phyloP scores from a whole-genome alignment of 805 yeast species.

The Spathaspora hagerdaliae region DNA sequence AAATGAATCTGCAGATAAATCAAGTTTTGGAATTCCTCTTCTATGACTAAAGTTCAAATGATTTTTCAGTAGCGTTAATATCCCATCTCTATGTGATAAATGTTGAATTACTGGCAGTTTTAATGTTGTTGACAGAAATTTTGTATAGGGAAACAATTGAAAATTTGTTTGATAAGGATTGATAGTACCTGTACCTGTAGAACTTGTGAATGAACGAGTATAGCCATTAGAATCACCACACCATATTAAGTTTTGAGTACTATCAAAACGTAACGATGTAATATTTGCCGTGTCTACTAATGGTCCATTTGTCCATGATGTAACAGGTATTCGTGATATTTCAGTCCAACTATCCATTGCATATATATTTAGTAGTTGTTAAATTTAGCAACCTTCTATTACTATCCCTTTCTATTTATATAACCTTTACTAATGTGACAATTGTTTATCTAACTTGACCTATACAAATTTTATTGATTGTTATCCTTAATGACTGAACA shows the following conservation, averaged over 20 bases:
- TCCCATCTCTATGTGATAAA: slow-evolving; percentile 28
- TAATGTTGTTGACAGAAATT: slow-evolving; percentile 14
- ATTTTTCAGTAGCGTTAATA: slow-evolving; percentile 28
- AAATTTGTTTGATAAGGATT: slow-evolving; percentile 15
- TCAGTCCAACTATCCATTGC: slow-evolving; percentile 52
- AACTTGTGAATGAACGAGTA: slow-evolving; percentile 26
- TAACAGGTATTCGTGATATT: slow-evolving; percentile 20
- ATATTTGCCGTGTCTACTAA: slow-evolving; percentile 9
- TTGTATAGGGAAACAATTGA: slow-evolving; percentile 33
- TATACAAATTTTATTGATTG: no score
- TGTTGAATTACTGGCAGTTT: slow-evolving; percentile 23
- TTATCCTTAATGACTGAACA: no score
- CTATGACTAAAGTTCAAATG: slow-evolving; percentile 31
- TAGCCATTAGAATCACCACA: slow-evolving; percentile 66
- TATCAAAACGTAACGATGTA: slow-evolving; percentile 52
- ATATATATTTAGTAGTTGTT: neutral
- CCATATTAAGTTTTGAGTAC: slow-evolving; percentile 77
- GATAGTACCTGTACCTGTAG: slow-evolving; percentile 10
- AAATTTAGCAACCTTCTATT: no score
- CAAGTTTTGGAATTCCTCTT: slow-evolving; percentile 26
- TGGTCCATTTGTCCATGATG: neutral
- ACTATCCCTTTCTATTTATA: no score
- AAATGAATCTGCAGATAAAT: slow-evolving; percentile 11
- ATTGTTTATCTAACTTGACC: no score
- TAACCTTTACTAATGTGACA: no score